Evolutionary conservation across 1,139 yeast genomes (phyloP), one percentile per base, ranked within the genome.

Genomic region (Taphrina confusa): DNA sequence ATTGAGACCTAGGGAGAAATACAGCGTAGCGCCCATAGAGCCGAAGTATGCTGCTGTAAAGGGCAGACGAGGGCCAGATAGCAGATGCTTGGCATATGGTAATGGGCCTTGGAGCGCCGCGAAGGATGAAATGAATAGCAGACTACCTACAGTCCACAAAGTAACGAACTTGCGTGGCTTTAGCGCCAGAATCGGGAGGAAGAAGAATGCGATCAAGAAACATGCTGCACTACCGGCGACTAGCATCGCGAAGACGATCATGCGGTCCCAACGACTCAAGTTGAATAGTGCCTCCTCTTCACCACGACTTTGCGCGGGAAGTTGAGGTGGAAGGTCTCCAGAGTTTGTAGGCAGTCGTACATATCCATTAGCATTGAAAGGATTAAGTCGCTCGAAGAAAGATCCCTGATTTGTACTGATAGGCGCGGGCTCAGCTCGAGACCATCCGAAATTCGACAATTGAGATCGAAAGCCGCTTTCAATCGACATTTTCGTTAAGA

Each of bases 31-130:
- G 28, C 84, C 68, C 61, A 89, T 89, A 23, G 89, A 80, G 6
- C 85, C 82, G 68, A 92, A 86, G 72, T 89, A 92, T 34, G 91
- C 82, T 4, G 80, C 70, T 0, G 96, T 84, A 71, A 92, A 92
- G 50, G 90, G 84, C 46, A 91, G 76, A 65, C 98, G 78, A 59
- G 83, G 85, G 46, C 82, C 80, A 1, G 96, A 85, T 5, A 87
- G 71, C 65, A 92, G 78, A 71, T 92, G 98, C 60, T 78, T 75
- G 57, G 82, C 66, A 70, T 90, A 92, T 45, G 86, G 85, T 31
- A 83, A 78, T 0, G 97, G 97, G 0, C 98, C 98, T 74, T 91
- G 97, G 31, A 92, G 74, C 9, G 89, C 82, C 0, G 97, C 97
- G 73, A 92, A 92, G 45, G 96, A 89, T 6, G 88, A 73, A 42